phyloP scores from a whole-genome alignment of 257 asterid species.

The Ilex asprella region DNA sequence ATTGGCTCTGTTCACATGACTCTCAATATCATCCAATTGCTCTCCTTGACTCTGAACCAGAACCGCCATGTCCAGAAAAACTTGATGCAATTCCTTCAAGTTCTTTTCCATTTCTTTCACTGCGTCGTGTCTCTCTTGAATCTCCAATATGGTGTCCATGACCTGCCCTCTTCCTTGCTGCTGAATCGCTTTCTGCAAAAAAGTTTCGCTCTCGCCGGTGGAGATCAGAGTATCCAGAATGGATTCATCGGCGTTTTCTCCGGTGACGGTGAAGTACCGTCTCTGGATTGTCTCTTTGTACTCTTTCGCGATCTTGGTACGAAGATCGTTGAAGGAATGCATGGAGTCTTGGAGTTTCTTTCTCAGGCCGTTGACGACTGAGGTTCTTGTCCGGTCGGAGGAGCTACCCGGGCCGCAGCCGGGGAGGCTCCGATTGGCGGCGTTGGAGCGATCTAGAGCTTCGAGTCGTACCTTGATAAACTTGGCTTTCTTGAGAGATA shows the following conservation, averaged over 20 bases:
- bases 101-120: slow-evolving; percentile 43
- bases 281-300: slow-evolving; percentile 38
- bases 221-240: slow-evolving; percentile 26
- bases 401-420: slow-evolving; percentile 45
- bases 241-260: slow-evolving; percentile 35
- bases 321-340: slow-evolving; percentile 36
- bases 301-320: slow-evolving; percentile 33
- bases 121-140: slow-evolving; percentile 46
- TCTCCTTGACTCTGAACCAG: slow-evolving; percentile 34
- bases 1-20: slow-evolving; percentile 37
- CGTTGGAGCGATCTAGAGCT: slow-evolving; percentile 33
- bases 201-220: slow-evolving; percentile 38
- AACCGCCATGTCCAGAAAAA: slow-evolving; percentile 41
- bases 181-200: slow-evolving; percentile 42
- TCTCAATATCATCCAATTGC: slow-evolving; percentile 37
- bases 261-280: slow-evolving; percentile 37
- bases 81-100: slow-evolving; percentile 34
- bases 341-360: slow-evolving; percentile 36
- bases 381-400: slow-evolving; percentile 34
- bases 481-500: slow-evolving; percentile 29
- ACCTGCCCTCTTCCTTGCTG: slow-evolving; percentile 47
- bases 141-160: slow-evolving; percentile 40
- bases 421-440: slow-evolving; percentile 27
- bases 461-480: slow-evolving; percentile 32
- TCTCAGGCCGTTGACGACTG: slow-evolving; percentile 35